A percentile compares a stretch with the other conserved stretches of the same genome.
Conservation (phyloP, 192 early-diverging fungal genomes). For the Coemansia asiatica region DNA sequence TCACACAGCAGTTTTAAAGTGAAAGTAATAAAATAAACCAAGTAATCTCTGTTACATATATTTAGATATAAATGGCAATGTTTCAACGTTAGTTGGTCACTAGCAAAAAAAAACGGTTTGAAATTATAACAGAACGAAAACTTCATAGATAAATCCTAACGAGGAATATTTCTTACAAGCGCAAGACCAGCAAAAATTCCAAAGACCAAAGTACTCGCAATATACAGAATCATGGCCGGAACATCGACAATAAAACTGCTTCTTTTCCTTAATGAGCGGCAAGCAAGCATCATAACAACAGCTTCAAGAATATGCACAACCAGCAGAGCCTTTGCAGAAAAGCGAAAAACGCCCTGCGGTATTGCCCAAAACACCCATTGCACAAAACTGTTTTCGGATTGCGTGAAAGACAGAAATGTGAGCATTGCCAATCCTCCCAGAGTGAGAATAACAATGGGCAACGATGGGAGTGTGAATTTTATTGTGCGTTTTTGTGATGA, state of each 20-base stretch:
- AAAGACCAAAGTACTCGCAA: slow-evolving; percentile 8
- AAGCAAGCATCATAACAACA: slow-evolving; percentile 2
- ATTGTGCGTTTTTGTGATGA: background rate
- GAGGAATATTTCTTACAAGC: background rate
- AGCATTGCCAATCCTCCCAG: slow-evolving; percentile 9
- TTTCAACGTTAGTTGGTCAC: no score
- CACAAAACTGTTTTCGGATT: slow-evolving; percentile 3
- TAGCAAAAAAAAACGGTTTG: background rate
- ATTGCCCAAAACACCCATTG: slow-evolving; percentile 11
- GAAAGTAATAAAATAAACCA: background rate
- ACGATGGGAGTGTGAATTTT: slow-evolving; percentile 6
- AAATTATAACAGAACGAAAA: no score
- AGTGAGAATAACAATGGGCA: background rate
- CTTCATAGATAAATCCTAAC: background rate
- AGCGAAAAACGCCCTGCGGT: slow-evolving; percentile 2
- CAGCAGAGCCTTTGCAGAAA: background rate
- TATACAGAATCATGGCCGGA: background rate
- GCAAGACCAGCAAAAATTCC: slow-evolving; percentile 3
- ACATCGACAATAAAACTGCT: background rate
- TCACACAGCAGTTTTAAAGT: background rate
- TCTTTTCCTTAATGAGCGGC: background rate
- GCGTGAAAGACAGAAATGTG: background rate
- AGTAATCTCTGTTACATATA: no score
- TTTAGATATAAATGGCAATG: no score
- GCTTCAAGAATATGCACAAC: slow-evolving; percentile 5